phyloP scores from a whole-genome alignment of 345 rosid genomes.

The Moringa oleifera region DNA sequence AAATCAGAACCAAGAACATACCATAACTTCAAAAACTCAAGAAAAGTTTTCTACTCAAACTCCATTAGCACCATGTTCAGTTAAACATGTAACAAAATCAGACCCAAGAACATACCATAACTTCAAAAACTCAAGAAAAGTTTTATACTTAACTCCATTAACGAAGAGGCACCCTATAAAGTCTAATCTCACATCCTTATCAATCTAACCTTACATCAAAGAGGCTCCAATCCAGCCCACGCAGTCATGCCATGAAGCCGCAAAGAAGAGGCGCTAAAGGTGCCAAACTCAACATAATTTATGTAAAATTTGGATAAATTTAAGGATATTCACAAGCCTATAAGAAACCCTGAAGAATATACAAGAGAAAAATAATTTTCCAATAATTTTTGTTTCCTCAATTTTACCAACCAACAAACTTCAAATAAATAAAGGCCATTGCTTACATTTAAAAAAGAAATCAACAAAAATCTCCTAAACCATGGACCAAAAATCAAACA shows the following conservation, averaged over 20 bases:
- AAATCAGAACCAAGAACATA: too few species aligned
- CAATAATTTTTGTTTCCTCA: neutral
- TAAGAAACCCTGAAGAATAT: neutral
- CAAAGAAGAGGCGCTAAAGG: neutral
- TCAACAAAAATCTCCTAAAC: neutral
- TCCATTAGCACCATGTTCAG: neutral
- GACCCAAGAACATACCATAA: neutral
- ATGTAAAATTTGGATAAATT: neutral
- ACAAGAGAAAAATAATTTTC: too few species aligned
- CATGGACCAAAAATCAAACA: neutral
- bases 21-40: too few species aligned
- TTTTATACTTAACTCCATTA: neutral
- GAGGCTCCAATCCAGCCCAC: too few species aligned
- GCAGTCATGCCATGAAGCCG: neutral
- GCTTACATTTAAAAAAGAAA: neutral
- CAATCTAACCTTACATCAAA: neutral
- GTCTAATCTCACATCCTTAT: neutral
- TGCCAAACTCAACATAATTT: neutral
- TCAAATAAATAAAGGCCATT: neutral
- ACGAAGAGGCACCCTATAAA: neutral
- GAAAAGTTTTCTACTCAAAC: too few species aligned
- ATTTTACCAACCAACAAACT: neutral
- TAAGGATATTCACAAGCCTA: neutral
- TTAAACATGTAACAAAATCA: neutral
- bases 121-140: neutral